Base-by-base conservation (phyloP, 768 basidiomycete genomes). In the Russula foetens region DNA sequence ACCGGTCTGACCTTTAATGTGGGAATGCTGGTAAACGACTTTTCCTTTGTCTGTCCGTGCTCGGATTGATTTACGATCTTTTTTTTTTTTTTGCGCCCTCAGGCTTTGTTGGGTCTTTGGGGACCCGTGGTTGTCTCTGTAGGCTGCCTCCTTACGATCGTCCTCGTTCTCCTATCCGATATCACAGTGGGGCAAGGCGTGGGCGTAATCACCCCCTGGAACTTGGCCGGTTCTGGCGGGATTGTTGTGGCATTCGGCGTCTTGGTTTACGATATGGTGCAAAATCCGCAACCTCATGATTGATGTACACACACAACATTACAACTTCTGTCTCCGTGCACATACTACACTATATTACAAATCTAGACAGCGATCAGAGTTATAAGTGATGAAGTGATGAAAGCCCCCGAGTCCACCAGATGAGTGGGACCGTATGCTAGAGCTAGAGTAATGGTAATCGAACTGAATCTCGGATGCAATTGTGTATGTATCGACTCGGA, bases 71-170 rank as follows among this genome's bases (percentile, higher is more conserved):
- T n/a, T n/a, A n/a, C n/a, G n/a, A n/a, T n/a, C n/a, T n/a, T 35
- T 35, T 35, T 5, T 7, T 45, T 31, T 50, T 1, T 45, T 58
- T 48, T 60, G 9, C 43, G 11, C 23, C 52, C 59, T 28, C 64
- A 93, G 91, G 79, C 90, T 56, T 76, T 96, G 3, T 75, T 96
- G 50, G 89, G 88, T 28, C 72, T 90, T 28, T 94, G 90, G 90
- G 92, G 92, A 4, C 92, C 92, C 7, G 84, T 94, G 44, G 81
- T 92, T 45, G 84, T 85, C 9, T 92, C 90, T 2, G 93, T 97
- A 33, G 93, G 92, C 47, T 92, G 83, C 71, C 79, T 98, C n/a
- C 79, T 96, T n/a, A 94, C 94, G 6, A 95, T 96, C 65, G 90
- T 96, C 39, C 79, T 97, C 51, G 90, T 93, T 15, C 82, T 93